Evolutionary conservation across 2,329 filamentous ascomycete genomes (phyloP).

Genomic region (Madurella mycetomatis): DNA sequence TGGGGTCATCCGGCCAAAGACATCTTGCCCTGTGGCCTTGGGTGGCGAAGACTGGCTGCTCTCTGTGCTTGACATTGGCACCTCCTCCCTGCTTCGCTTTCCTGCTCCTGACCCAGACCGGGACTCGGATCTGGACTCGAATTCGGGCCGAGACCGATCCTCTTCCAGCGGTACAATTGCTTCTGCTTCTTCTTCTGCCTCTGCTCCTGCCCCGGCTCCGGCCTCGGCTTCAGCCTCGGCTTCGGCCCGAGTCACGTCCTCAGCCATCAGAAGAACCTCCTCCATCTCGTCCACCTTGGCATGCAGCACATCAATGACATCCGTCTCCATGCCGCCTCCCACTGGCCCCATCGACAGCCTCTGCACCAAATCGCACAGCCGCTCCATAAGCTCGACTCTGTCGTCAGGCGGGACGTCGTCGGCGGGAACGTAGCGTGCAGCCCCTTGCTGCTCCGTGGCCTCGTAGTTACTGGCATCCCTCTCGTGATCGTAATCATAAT

Average conservation of each 20-base stretch:
- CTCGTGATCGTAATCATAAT: too few species aligned
- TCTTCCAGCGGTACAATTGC: not conserved
- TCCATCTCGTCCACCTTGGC: constrained; percentile 43
- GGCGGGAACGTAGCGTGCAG: constrained; percentile 22
- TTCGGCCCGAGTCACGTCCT: constrained; percentile 6
- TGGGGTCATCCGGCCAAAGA: constrained; percentile 10
- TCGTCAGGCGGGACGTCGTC: constrained; percentile 27
- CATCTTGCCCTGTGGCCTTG: constrained; percentile 1
- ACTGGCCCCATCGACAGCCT: constrained; percentile 31
- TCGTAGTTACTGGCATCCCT: not conserved
- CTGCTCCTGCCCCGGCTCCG: not conserved
- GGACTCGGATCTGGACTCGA: not conserved
- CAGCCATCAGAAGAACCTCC: constrained; percentile 24
- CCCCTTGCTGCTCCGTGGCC: not conserved
- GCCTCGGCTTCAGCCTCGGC: constrained; percentile 7
- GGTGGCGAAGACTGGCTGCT: not conserved
- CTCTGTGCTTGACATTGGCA: not conserved
- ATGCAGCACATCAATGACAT: constrained; percentile 36
- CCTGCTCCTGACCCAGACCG: not conserved
- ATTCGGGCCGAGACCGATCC: not conserved
- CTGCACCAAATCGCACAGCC: constrained; percentile 37
- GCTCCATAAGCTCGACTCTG: constrained; percentile 45
- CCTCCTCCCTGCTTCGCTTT: not conserved
- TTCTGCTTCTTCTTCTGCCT: not conserved
- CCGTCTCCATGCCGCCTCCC: constrained; percentile 25